Conservation (phyloP, 805 yeast genomes). For the Ogataea siamensis region DNA sequence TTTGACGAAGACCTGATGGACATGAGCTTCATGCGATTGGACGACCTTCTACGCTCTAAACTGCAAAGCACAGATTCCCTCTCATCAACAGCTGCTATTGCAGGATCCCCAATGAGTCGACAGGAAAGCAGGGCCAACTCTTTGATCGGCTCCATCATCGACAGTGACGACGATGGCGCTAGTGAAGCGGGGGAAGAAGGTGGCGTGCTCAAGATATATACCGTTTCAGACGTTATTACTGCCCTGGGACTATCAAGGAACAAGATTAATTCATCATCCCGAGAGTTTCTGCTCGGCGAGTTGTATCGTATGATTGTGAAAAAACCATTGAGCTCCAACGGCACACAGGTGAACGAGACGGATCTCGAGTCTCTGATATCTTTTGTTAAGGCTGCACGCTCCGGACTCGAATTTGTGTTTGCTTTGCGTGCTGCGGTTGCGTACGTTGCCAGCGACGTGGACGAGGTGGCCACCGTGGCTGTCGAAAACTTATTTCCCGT, state of each 20-base stretch:
- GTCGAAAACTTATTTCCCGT: conserved; percentile 32
- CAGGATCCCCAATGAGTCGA: conserved; percentile 13
- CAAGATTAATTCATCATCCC: conserved; percentile 44
- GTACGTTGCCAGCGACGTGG: conserved; percentile 47
- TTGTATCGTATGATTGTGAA: conserved; percentile 46
- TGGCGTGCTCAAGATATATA: conserved; percentile 22
- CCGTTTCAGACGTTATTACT: conserved; percentile 44
- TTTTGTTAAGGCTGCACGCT: conserved; percentile 29
- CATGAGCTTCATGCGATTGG: conserved; percentile 21
- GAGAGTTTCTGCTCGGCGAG: conserved; percentile 51
- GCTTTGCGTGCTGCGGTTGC: conserved; percentile 43
- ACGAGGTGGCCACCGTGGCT: conserved; percentile 43
- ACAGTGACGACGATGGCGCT: conserved; percentile 14
- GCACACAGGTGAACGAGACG: conserved; percentile 33
- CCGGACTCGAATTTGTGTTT: conserved; percentile 37
- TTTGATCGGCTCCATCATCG: conserved; percentile 23
- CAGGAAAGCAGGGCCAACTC: conserved; percentile 31
- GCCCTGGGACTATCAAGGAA: conserved; percentile 42
- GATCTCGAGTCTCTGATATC: conserved; percentile 39
- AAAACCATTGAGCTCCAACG: conserved; percentile 33
- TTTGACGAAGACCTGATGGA: conserved; percentile 24
- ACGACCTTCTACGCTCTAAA: conserved; percentile 21
- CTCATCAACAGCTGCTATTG: neutral
- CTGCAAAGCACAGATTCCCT: conserved; percentile 11
- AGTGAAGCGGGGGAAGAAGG: conserved; percentile 12